A percentile compares a stretch with the other conserved stretches of the same genome.
Evolutionary conservation across 208 protist genomes (phyloP).

Genomic region (Leishmania major): DNA sequence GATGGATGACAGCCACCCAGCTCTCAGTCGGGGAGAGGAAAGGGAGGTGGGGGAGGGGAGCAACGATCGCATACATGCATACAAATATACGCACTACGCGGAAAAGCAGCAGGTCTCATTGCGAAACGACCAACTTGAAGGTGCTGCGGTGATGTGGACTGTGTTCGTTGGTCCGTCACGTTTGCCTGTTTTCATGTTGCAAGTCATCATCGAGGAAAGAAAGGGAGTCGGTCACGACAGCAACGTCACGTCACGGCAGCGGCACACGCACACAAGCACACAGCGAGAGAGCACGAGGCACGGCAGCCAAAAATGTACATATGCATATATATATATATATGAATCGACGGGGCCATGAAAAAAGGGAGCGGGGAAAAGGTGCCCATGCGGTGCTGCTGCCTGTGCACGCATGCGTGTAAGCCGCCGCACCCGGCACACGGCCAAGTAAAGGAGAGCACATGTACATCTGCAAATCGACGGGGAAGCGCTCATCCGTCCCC

Average conservation of each 20-base stretch:
- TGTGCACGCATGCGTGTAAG: background rate
- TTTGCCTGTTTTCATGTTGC: background rate
- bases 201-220: background rate
- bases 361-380: no score
- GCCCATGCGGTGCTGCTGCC: no score
- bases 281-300: background rate
- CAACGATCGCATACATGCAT: background rate
- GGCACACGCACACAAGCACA: background rate
- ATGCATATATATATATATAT: no score
- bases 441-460: background rate
- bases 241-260: background rate
- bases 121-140: background rate
- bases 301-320: no score
- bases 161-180: background rate
- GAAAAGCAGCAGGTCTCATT: background rate
- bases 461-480: background rate
- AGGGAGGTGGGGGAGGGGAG: background rate
- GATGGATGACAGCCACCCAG: background rate
- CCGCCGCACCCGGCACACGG: background rate
- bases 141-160: background rate
- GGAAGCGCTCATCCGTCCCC: background rate
- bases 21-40: background rate
- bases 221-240: background rate
- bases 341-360: no score
- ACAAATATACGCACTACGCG: background rate